Conservation (phyloP, 768 basidiomycete species). For the Tulasnella sp. region DNA sequence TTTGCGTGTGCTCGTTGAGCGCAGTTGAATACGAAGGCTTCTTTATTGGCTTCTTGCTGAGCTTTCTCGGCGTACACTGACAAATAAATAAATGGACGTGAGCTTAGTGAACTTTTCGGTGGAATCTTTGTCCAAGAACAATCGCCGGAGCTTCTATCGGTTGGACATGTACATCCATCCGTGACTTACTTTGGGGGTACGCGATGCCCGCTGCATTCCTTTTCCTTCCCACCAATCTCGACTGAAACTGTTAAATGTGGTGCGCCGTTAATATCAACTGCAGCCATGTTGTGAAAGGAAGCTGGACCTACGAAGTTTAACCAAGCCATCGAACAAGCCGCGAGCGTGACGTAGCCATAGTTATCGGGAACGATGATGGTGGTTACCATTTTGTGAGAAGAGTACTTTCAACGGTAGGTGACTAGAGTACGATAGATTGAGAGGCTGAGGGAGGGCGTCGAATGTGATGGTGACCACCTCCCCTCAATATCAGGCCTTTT, state of each 20-base stretch:
- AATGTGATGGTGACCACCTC: background rate
- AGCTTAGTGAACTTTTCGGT: too few species aligned
- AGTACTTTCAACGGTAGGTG: background rate
- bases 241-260: background rate
- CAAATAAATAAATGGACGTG: background rate
- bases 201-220: background rate
- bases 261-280: too few species aligned
- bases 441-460: background rate
- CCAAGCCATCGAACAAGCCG: background rate
- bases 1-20: conserved; percentile 7
- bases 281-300: too few species aligned
- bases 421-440: background rate
- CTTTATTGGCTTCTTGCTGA: background rate
- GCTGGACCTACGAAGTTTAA: background rate
- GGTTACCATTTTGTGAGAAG: background rate
- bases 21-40: conserved; percentile 4
- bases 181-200: conserved; percentile 3
- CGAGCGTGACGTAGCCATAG: conserved; percentile 2
- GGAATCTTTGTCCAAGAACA: too few species aligned
- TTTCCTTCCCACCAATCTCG: background rate
- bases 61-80: conserved; percentile 6
- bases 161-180: background rate
- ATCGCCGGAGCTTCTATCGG: too few species aligned
- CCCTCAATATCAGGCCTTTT: background rate
- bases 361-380: conserved; percentile 2